Evolutionary conservation across 2,329 filamentous ascomycete genomes (phyloP).

Genomic region (Elsinoe necatrix): DNA sequence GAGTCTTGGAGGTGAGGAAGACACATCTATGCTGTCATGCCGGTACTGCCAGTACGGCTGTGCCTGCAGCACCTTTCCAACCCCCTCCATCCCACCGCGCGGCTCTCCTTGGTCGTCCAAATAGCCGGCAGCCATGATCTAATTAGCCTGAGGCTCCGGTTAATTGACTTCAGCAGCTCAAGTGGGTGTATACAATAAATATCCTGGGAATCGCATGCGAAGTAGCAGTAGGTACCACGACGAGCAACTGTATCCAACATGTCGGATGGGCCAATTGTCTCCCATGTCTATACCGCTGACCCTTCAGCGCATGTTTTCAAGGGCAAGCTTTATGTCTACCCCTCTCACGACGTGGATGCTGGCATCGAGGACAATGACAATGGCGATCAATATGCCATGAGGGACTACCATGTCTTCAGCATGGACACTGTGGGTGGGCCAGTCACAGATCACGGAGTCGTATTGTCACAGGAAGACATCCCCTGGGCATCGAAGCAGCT

Average conservation of each 20-base stretch:
- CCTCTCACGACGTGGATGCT: conserved; percentile 70
- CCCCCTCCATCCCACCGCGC: not conserved
- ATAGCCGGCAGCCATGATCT: conserved; percentile 1
- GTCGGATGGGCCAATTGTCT: conserved; percentile 45
- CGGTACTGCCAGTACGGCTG: no score
- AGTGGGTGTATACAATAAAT: conserved; percentile 4
- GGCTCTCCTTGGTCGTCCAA: not conserved
- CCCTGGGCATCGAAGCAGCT: conserved; percentile 73
- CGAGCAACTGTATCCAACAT: not conserved
- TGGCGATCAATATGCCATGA: conserved; percentile 79
- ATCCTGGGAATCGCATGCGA: not conserved
- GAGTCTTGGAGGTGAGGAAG: no score
- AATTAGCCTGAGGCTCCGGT: conserved; percentile 9
- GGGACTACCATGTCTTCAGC: conserved; percentile 72
- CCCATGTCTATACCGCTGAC: conserved; percentile 70
- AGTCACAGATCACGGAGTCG: conserved; percentile 66
- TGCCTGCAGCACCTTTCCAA: no score
- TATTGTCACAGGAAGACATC: conserved; percentile 55
- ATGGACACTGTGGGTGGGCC: conserved; percentile 47
- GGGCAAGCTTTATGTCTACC: conserved; percentile 67
- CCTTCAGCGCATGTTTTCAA: conserved; percentile 76
- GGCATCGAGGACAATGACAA: conserved; percentile 71
- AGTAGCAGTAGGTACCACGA: not conserved
- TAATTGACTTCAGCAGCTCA: not conserved
- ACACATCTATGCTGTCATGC: not conserved